phyloP scores from a whole-genome alignment of 345 rosid species.

The Toxicodendron radicans region DNA sequence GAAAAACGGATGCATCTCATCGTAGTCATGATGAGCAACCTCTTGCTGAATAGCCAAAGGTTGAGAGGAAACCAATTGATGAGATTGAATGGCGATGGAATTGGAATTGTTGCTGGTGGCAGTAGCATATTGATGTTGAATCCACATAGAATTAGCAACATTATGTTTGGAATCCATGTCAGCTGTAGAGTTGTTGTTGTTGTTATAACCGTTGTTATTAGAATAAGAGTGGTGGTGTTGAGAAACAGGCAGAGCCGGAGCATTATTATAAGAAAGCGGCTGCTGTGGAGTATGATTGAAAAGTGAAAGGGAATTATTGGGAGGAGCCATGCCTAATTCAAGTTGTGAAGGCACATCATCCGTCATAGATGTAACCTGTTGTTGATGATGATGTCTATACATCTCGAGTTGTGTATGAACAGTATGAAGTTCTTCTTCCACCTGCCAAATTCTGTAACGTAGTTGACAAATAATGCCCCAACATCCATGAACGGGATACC shows the following conservation, averaged over 20 bases:
- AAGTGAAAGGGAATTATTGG: constrained; percentile 39
- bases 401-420: constrained; percentile 62
- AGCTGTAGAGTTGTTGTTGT: constrained; percentile 30
- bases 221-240: constrained; percentile 50
- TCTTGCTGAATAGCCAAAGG: constrained; percentile 46
- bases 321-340: constrained; percentile 76
- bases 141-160: constrained; percentile 37
- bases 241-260: constrained; percentile 26
- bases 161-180: constrained; percentile 50
- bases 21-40: constrained; percentile 57
- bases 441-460: constrained; percentile 43
- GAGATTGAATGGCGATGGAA: constrained; percentile 49
- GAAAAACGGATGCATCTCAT: constrained; percentile 75
- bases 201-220: no score
- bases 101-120: constrained; percentile 22
- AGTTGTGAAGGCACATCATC: constrained; percentile 64
- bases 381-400: constrained; percentile 47
- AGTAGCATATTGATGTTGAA: constrained; percentile 37
- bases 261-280: constrained; percentile 4
- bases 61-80: constrained; percentile 45
- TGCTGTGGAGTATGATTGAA: constrained; percentile 30
- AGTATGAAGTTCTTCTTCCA: constrained; percentile 60
- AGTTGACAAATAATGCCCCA: constrained; percentile 53
- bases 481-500: constrained; percentile 81
- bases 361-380: constrained; percentile 30